A percentile compares a stretch with the other conserved stretches of the same genome.
These are phyloP conservation scores for Tirmania nivea DNA, from an alignment of 495 filamentous ascomycete genomes.

Conservation along the genomic window DNA sequence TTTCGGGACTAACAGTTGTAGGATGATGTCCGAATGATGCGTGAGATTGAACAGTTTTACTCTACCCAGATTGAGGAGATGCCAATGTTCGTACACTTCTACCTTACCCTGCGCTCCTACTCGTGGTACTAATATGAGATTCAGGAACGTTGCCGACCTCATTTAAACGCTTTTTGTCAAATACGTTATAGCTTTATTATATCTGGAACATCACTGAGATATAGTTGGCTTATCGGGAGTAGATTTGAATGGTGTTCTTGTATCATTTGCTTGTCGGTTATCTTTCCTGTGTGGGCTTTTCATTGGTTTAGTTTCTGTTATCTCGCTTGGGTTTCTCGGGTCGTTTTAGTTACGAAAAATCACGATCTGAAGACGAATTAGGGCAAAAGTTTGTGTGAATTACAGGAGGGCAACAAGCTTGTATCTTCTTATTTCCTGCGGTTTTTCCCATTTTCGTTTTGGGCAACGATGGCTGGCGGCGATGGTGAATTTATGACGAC, in stretches of 20 bases:
- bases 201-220: too few species aligned
- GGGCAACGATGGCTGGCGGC: not conserved
- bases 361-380: not conserved
- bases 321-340: not conserved
- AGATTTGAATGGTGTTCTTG: not conserved
- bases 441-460: not conserved
- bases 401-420: not conserved
- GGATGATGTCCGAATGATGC: slow-evolving; percentile 97
- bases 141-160: not conserved
- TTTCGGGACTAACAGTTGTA: not conserved
- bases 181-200: not conserved
- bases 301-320: not conserved
- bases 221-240: not conserved
- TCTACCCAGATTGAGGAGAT: slow-evolving; percentile 58
- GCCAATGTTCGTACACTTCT: slow-evolving; percentile 32
- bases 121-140: not conserved
- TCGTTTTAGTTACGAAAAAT: not conserved
- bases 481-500: not conserved
- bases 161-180: not conserved
- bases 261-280: not conserved
- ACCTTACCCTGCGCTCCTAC: not conserved
- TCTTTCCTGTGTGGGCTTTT: not conserved
- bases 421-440: not conserved
- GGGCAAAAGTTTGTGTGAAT: not conserved
- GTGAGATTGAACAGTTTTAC: slow-evolving; percentile 62